A percentile compares a stretch with the other conserved stretches of the same genome.
Conservation (phyloP, 2,329 filamentous ascomycete genomes). For the Myriosclerotinia scirpicola region DNA sequence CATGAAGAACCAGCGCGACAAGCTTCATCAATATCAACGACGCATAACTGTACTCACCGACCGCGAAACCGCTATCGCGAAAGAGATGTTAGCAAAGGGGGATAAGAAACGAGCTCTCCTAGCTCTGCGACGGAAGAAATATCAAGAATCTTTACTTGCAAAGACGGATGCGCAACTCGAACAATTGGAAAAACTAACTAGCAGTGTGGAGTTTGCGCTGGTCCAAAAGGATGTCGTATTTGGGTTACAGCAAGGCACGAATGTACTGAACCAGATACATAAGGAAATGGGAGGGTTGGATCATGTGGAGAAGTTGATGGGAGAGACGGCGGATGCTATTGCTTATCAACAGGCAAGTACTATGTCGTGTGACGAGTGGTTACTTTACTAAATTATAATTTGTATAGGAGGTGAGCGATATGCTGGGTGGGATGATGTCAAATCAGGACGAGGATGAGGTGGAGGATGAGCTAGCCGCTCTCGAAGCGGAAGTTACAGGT, state of each 20-base stretch:
- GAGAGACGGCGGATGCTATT: conserved; percentile 83
- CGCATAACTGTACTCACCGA: conserved; percentile 83
- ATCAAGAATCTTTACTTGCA: conserved; percentile 83
- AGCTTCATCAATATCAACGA: conserved; percentile 92
- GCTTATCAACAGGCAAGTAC: conserved; percentile 79
- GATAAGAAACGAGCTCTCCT: conserved; percentile 82
- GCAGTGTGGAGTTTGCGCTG: conserved; percentile 89
- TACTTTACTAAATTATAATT: conserved; percentile 23
- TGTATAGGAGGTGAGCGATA: conserved; percentile 80
- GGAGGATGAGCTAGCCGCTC: conserved; percentile 85
- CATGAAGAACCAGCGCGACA: conserved; percentile 96
- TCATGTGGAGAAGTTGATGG: conserved; percentile 92
- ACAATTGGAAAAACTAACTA: conserved; percentile 84
- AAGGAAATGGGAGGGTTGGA: conserved; percentile 95
- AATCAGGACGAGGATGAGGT: conserved; percentile 97
- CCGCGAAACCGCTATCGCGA: conserved; percentile 83
- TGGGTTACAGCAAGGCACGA: conserved; percentile 87
- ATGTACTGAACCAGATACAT: conserved; percentile 87
- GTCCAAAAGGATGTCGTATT: conserved; percentile 97
- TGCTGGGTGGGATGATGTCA: conserved; percentile 84
- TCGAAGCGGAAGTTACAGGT: conserved; percentile 64
- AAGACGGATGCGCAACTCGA: conserved; percentile 95
- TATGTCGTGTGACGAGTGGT: not conserved
- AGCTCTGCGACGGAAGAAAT: conserved; percentile 91
- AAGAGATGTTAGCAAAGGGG: conserved; percentile 74